Evolutionary conservation across 345 rosid species (phyloP).

Genomic region (Pugionium cornutum): DNA sequence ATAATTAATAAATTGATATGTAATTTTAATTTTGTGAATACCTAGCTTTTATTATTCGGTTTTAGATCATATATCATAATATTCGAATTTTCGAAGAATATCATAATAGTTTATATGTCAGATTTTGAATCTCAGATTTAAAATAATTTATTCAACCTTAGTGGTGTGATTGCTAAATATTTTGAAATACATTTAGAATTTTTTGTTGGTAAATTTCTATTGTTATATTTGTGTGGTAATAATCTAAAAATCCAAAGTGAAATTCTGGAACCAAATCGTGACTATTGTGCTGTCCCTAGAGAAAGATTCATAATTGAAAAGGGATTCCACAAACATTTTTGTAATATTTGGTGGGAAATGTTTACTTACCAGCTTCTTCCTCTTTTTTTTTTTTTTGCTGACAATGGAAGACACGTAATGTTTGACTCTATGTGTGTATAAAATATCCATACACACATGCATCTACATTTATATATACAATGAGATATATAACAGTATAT

Average conservation of each 20-base stretch:
- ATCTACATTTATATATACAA: background rate
- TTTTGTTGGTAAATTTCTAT: too few relatives aligned
- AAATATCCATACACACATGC: background rate
- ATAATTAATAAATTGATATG: too few relatives aligned
- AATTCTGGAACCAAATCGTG: background rate
- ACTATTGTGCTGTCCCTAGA: background rate
- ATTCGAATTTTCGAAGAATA: too few relatives aligned
- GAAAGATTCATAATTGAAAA: conserved; percentile 17
- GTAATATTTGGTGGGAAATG: conserved; percentile 7
- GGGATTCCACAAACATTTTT: background rate
- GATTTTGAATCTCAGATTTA: too few relatives aligned
- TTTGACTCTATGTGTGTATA: conserved; percentile 5
- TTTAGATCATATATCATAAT: too few relatives aligned
- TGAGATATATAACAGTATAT: background rate
- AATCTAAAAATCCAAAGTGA: background rate
- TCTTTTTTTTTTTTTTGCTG: background rate
- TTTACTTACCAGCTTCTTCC: conserved; percentile 11
- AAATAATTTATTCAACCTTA: too few relatives aligned
- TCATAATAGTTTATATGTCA: too few relatives aligned
- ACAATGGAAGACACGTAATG: conserved; percentile 5
- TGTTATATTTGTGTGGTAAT: too few relatives aligned
- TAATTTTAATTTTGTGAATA: too few relatives aligned
- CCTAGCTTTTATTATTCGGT: too few relatives aligned
- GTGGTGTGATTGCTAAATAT: too few relatives aligned
- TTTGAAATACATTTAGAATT: too few relatives aligned